Percentiles rank a stretch among this genome's conserved stretches.
These are phyloP conservation scores for Exobasidium rhododendri DNA, from an alignment of 1,284 basidiomycete genomes.

Conservation along the genomic window DNA sequence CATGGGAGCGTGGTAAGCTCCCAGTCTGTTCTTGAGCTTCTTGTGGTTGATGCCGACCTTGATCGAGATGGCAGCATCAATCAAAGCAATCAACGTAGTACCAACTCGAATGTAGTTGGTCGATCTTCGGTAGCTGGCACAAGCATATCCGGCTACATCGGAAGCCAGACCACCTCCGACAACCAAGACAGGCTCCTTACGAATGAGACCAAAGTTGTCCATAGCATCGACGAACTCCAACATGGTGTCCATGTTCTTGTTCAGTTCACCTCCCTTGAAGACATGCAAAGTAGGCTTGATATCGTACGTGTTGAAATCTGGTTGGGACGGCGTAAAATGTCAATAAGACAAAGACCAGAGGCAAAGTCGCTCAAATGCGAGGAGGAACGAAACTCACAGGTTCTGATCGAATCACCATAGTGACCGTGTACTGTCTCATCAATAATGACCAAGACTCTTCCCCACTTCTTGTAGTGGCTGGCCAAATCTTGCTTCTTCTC, in stretches of 20 bases:
- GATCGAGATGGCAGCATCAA: conserved; percentile 59
- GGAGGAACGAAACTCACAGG: conserved; percentile 30
- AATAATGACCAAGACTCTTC: conserved; percentile 57
- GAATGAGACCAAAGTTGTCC: conserved; percentile 58
- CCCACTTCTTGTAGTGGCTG: conserved; percentile 57
- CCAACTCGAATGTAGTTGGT: conserved; percentile 59
- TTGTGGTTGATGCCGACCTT: conserved; percentile 54
- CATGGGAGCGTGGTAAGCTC: conserved; percentile 58
- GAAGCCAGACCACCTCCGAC: conserved; percentile 58
- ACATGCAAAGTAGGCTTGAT: conserved; percentile 57
- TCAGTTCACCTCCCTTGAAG: conserved; percentile 58
- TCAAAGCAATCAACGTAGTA: conserved; percentile 58
- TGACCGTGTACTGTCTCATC: conserved; percentile 55
- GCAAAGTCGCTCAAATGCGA: conserved; percentile 7
- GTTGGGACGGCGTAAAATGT: conserved; percentile 45
- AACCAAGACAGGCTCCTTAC: conserved; percentile 58
- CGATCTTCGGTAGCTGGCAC: conserved; percentile 57
- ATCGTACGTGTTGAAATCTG: conserved; percentile 57
- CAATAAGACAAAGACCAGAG: conserved; percentile 49
- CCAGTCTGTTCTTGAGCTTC: conserved; percentile 50
- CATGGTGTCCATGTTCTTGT: conserved; percentile 59
- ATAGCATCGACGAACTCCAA: conserved; percentile 58
- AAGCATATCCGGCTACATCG: conserved; percentile 56
- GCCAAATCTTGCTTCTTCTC: conserved; percentile 56
- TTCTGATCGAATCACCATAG: conserved; percentile 49